Conservation (phyloP, 139 green algal genomes). For the Penium margaritaceum region DNA sequence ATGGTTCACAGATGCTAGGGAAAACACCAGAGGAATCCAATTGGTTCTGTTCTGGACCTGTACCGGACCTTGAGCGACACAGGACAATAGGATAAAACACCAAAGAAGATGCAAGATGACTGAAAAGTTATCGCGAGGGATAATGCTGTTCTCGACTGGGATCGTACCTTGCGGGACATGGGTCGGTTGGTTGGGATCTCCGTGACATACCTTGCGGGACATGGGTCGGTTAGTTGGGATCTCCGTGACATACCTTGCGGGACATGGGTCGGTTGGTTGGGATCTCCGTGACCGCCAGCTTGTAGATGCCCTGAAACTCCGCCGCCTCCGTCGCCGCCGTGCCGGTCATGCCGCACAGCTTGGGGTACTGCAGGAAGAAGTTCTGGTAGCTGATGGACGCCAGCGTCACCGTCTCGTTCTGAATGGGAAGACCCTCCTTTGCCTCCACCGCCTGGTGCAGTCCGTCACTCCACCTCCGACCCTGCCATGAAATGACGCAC, state of each 20-base stretch:
- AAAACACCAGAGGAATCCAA: too few relatives aligned
- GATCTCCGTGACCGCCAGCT: slow-evolving; percentile 76
- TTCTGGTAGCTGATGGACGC: slow-evolving; percentile 93
- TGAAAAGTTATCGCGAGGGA: too few relatives aligned
- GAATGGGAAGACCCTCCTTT: slow-evolving; percentile 87
- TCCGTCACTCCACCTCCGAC: slow-evolving; percentile 80
- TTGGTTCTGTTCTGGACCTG: too few relatives aligned
- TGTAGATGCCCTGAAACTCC: slow-evolving; percentile 94
- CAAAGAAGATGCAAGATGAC: too few relatives aligned
- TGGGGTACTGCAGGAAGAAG: slow-evolving; percentile 70
- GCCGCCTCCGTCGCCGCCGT: slow-evolving; percentile 85
- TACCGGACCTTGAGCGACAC: too few relatives aligned
- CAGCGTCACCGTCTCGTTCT: slow-evolving; percentile 90
- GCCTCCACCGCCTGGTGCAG: slow-evolving; percentile 93
- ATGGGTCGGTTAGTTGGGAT: slow-evolving; percentile 64
- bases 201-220: slow-evolving; percentile 56
- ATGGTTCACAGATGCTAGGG: too few relatives aligned
- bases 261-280: slow-evolving; percentile 58
- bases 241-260: slow-evolving; percentile 50
- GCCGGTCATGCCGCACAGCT: slow-evolving; percentile 55
- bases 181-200: slow-evolving; percentile 67
- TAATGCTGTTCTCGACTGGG: too few relatives aligned
- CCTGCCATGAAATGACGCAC: slow-evolving; percentile 32
- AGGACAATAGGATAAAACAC: too few relatives aligned
- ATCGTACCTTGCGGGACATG: slow-evolving; percentile 38